A percentile compares a stretch with the other conserved stretches of the same genome.
These are phyloP conservation scores for Chaetomium cochliodes DNA, from an alignment of 495 filamentous ascomycete species.

Conservation along the genomic window DNA sequence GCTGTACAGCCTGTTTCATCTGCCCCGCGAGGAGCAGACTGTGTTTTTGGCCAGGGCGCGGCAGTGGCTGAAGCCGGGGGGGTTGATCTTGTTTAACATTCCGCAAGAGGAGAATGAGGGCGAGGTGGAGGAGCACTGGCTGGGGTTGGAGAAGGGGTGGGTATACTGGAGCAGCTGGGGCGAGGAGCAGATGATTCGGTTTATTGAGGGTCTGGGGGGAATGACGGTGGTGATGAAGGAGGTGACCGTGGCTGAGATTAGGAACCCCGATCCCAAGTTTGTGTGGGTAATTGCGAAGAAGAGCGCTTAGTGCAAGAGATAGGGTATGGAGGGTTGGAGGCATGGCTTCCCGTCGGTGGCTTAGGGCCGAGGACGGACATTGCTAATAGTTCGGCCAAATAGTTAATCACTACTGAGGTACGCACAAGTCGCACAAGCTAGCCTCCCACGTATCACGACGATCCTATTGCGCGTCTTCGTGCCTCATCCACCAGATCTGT, in stretches of 20 bases:
- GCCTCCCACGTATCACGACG: neutral
- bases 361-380: neutral
- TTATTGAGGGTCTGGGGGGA: conserved; percentile 21
- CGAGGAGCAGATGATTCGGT: conserved; percentile 28
- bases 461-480: neutral
- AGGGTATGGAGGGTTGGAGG: too few relatives aligned
- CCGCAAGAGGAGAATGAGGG: conserved; percentile 23
- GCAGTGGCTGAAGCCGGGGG: conserved; percentile 38
- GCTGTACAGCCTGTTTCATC: conserved; percentile 40
- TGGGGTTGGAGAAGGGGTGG: conserved; percentile 38
- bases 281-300: conserved; percentile 38
- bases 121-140: conserved; percentile 30
- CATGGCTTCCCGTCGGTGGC: too few relatives aligned
- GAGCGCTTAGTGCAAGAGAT: neutral
- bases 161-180: conserved; percentile 43
- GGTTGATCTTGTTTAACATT: conserved; percentile 38
- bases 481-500: neutral
- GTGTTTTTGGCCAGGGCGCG: conserved; percentile 32
- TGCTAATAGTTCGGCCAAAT: neutral
- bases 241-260: conserved; percentile 9
- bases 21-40: conserved; percentile 39
- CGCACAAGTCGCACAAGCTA: too few relatives aligned
- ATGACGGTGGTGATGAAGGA: conserved; percentile 32
- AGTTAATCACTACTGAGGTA: neutral
- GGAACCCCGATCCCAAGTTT: conserved; percentile 30